These are phyloP conservation scores for Pulveroboletus ravenelii DNA, from an alignment of 768 basidiomycete species.

Conservation along the genomic window DNA sequence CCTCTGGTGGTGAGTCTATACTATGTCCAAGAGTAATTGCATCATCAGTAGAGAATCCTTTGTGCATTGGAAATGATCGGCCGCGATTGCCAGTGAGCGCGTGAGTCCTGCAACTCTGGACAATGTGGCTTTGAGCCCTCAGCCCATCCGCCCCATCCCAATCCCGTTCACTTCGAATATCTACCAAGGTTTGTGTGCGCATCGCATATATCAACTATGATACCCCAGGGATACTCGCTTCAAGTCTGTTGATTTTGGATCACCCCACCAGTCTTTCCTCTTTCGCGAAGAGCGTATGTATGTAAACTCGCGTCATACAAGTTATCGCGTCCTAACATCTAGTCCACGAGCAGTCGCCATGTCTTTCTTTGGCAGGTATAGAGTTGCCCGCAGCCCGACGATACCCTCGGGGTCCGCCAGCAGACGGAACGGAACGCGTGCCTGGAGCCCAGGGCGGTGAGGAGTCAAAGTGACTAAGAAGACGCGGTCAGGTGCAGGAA, in stretches of 20 bases:
- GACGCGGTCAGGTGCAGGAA: neutral
- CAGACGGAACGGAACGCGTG: neutral
- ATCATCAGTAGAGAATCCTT: too few relatives aligned
- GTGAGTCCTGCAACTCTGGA: too few relatives aligned
- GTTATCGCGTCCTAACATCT: neutral
- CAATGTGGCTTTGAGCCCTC: neutral
- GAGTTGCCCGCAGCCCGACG: too few relatives aligned
- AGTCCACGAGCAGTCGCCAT: neutral
- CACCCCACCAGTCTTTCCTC: neutral
- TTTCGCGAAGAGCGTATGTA: neutral
- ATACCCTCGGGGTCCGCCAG: neutral
- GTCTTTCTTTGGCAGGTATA: neutral
- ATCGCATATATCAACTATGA: too few relatives aligned
- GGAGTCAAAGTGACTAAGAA: neutral
- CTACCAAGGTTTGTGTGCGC: too few relatives aligned
- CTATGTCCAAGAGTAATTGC: too few relatives aligned
- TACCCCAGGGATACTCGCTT: neutral
- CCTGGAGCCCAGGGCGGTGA: neutral
- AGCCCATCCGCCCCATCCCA: neutral
- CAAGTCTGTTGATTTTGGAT: neutral
- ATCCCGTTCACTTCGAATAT: neutral
- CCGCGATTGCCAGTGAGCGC: too few relatives aligned
- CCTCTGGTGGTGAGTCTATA: too few relatives aligned
- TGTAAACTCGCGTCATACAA: neutral
- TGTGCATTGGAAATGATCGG: too few relatives aligned